phyloP scores from a whole-genome alignment of 1,139 yeast species.

The Zhuliangozyma blackwelliae region DNA sequence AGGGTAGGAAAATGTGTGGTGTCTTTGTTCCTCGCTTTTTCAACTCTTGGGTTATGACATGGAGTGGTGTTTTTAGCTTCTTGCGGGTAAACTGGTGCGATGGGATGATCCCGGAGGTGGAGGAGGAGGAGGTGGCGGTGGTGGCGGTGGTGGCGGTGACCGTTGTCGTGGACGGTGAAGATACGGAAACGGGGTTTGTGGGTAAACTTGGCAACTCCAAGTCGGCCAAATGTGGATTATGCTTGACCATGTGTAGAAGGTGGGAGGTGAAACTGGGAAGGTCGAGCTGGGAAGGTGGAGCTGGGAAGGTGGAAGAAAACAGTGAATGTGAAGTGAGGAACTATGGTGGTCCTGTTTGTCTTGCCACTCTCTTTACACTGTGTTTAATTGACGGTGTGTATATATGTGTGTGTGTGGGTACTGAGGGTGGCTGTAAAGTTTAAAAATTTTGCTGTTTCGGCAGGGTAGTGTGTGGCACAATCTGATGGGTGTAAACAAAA shows the following conservation, averaged over 20 bases:
- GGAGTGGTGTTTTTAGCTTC: slow-evolving; percentile 60
- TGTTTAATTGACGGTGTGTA: too few relatives aligned
- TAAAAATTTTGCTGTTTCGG: too few relatives aligned
- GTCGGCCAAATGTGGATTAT: slow-evolving; percentile 9
- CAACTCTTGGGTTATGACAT: slow-evolving; percentile 60
- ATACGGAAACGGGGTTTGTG: not conserved
- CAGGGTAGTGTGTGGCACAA: too few relatives aligned
- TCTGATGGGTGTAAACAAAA: too few relatives aligned
- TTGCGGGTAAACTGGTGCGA: slow-evolving; percentile 53
- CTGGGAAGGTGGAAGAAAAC: too few relatives aligned
- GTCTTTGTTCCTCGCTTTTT: slow-evolving; percentile 54
- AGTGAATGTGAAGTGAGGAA: too few relatives aligned
- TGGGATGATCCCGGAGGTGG: slow-evolving; percentile 14
- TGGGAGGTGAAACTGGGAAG: too few relatives aligned
- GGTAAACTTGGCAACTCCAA: slow-evolving; percentile 28
- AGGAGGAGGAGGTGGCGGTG: not conserved
- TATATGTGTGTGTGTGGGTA: too few relatives aligned
- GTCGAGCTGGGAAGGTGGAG: too few relatives aligned
- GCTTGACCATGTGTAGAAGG: slow-evolving; percentile 9
- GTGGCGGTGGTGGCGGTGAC: not conserved
- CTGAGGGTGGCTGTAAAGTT: too few relatives aligned
- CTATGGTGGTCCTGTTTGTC: too few relatives aligned
- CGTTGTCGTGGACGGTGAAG: not conserved
- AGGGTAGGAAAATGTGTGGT: slow-evolving; percentile 65
- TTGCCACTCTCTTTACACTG: too few relatives aligned